phyloP scores from a whole-genome alignment of 2,329 filamentous ascomycete genomes.

The Ilyonectria mors-panacis region DNA sequence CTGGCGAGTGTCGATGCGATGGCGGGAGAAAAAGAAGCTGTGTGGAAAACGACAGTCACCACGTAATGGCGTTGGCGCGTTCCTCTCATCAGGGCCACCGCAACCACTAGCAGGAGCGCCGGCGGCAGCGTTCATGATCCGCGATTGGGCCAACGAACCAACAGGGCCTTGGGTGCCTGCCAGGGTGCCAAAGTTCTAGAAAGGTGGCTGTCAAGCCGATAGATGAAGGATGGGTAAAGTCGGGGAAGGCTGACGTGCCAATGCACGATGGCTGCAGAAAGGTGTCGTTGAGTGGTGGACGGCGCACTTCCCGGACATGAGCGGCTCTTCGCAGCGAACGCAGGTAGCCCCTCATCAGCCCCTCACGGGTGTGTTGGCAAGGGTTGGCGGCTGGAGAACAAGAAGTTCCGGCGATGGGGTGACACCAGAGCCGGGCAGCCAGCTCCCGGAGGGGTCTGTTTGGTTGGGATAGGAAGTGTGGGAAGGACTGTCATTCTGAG shows the following conservation, averaged over 20 bases:
- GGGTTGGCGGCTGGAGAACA: constrained; percentile 27
- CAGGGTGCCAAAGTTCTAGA: constrained; percentile 35
- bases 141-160: constrained; percentile 15
- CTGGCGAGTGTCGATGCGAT: background rate
- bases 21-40: background rate
- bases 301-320: constrained; percentile 31
- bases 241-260: constrained; percentile 25
- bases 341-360: constrained; percentile 5
- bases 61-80: background rate
- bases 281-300: constrained; percentile 20
- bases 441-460: constrained; percentile 21
- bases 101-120: background rate
- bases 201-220: constrained; percentile 35
- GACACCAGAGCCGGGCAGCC: constrained; percentile 30
- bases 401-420: constrained; percentile 34
- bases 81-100: background rate
- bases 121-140: constrained; percentile 1
- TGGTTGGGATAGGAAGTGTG: constrained; percentile 29
- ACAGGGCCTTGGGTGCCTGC: constrained; percentile 1
- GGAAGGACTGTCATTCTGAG: constrained; percentile 30
- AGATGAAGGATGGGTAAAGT: constrained; percentile 12
- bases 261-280: constrained; percentile 13
- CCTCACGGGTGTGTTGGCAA: constrained; percentile 24
- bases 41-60: background rate
- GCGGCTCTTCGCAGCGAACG: constrained; percentile 28